A percentile compares a stretch with the other conserved stretches of the same genome.
phyloP scores from a whole-genome alignment of 495 filamentous ascomycete species.

The Lasiosphaeria hispida region DNA sequence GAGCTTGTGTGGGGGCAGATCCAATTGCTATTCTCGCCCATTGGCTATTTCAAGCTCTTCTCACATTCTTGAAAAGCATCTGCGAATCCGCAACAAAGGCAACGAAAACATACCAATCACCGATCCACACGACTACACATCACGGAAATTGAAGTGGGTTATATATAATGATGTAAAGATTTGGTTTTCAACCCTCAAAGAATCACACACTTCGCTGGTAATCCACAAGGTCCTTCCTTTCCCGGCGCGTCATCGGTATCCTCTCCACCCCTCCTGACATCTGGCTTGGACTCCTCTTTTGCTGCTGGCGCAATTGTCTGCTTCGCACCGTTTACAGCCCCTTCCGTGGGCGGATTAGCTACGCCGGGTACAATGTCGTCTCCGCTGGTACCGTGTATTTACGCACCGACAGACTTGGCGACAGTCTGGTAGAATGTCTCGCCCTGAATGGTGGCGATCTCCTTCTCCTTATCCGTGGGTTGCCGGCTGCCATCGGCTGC shows the following conservation, averaged over 20 bases:
- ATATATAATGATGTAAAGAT: background rate
- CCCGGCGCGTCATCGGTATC: slow-evolving; percentile 6
- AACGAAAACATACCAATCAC: no score
- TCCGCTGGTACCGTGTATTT: slow-evolving; percentile 69
- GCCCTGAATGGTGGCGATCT: slow-evolving; percentile 78
- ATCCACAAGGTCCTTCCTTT: slow-evolving; percentile 24
- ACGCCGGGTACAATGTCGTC: background rate
- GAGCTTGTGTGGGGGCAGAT: no score
- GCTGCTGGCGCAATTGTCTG: background rate
- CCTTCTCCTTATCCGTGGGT: slow-evolving; percentile 70
- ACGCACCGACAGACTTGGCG: slow-evolving; percentile 68
- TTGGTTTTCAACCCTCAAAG: slow-evolving; percentile 7
- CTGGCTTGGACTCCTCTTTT: slow-evolving; percentile 2
- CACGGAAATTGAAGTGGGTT: no score
- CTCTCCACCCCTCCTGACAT: background rate
- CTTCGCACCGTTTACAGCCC: background rate
- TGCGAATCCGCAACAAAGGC: no score
- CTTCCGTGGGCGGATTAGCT: slow-evolving; percentile 27
- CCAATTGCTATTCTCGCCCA: no score
- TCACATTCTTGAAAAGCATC: no score
- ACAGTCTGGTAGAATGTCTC: slow-evolving; percentile 81
- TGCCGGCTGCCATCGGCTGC: slow-evolving; percentile 77
- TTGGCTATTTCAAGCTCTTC: no score
- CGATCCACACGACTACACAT: no score
- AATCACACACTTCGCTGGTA: slow-evolving; percentile 22